Conservation (phyloP, 768 basidiomycete species). For the Mrakia blollopis region DNA sequence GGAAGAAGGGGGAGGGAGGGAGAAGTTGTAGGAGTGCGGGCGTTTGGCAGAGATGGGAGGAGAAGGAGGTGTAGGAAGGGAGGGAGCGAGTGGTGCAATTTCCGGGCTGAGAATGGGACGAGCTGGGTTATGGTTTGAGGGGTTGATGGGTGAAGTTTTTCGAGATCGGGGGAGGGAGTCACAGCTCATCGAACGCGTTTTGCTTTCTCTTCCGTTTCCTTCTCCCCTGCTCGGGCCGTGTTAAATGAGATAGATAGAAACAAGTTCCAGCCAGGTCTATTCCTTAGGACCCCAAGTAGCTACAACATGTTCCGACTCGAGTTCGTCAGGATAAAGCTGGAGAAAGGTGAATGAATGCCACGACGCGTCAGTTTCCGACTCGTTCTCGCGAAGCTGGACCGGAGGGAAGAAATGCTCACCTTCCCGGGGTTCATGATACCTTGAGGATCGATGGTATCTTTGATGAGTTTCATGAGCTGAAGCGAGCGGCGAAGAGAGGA, state of each 20-base stretch:
- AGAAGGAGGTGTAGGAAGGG: neutral
- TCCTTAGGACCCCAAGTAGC: slow-evolving; percentile 9
- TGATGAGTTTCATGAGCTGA: slow-evolving; percentile 79
- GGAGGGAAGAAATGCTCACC: neutral
- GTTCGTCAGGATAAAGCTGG: slow-evolving; percentile 27
- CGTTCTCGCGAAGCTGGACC: too few relatives aligned
- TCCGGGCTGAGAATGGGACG: slow-evolving; percentile 56
- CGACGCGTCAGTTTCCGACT: neutral
- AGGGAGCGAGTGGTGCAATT: slow-evolving; percentile 35
- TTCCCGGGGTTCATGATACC: slow-evolving; percentile 28
- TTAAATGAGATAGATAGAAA: too few relatives aligned
- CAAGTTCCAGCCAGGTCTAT: too few relatives aligned
- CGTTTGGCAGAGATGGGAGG: neutral
- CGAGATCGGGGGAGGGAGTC: too few relatives aligned
- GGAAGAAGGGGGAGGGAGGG: slow-evolving; percentile 31
- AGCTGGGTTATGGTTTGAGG: slow-evolving; percentile 49
- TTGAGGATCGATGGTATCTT: slow-evolving; percentile 49
- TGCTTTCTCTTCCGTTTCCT: too few relatives aligned
- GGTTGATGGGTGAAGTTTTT: too few relatives aligned
- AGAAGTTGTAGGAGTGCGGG: too few relatives aligned
- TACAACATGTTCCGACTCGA: slow-evolving; percentile 11
- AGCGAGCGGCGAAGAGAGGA: neutral
- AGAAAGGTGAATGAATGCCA: neutral
- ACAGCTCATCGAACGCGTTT: too few relatives aligned
- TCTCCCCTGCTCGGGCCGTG: too few relatives aligned